Conservation (phyloP, 2,329 filamentous ascomycete species). For the Karstenula rhodostoma region DNA sequence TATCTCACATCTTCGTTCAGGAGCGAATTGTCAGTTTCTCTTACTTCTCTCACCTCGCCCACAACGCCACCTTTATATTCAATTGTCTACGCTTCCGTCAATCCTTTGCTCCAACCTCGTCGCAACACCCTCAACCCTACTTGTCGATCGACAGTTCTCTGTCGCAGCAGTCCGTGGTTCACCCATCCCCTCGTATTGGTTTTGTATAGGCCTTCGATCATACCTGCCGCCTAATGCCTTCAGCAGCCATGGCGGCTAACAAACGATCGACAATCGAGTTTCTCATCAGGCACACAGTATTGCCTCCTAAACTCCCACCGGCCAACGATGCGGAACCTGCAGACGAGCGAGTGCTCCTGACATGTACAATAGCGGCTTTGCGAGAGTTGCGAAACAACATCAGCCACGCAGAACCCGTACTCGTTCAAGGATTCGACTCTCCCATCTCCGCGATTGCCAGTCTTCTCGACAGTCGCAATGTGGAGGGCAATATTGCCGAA, state of each 20-base stretch:
- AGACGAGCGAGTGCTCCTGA: slow-evolving; percentile 27
- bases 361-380: slow-evolving; percentile 22
- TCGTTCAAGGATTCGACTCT: slow-evolving; percentile 11
- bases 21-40: background rate
- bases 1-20: background rate
- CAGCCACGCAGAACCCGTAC: slow-evolving; percentile 8
- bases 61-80: background rate
- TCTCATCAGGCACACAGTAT: slow-evolving; percentile 58
- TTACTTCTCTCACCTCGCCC: background rate
- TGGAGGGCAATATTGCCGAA: slow-evolving; percentile 19
- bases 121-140: background rate
- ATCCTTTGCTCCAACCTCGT: background rate
- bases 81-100: too few relatives aligned
- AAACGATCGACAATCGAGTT: slow-evolving; percentile 28
- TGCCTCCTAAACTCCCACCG: slow-evolving; percentile 59
- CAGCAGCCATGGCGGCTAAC: background rate
- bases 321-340: slow-evolving; percentile 30
- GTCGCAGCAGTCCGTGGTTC: background rate
- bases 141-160: too few relatives aligned
- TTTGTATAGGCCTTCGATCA: background rate
- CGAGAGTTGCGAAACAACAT: slow-evolving; percentile 16
- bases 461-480: slow-evolving; percentile 15
- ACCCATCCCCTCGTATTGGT: background rate
- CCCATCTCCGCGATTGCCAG: slow-evolving; percentile 27
- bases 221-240: background rate